Evolutionary conservation across 345 rosid genomes (phyloP), one percentile per base, ranked within the genome.

Genomic region (Ricinus communis): DNA sequence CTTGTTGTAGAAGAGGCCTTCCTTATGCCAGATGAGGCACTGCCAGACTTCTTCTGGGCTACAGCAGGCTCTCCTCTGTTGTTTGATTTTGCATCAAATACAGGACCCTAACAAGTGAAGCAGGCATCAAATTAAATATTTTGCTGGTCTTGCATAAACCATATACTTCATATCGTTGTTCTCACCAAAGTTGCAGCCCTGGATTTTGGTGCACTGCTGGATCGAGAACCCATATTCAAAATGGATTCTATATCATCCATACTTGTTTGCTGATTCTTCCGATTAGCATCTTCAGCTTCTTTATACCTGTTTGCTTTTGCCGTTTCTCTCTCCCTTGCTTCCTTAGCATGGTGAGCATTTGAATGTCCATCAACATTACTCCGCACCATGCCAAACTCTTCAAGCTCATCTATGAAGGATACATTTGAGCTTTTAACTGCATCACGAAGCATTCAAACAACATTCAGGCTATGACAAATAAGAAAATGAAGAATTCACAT

Each of bases 131-230:
- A 66, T 53, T 47, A 76, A 25, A 60, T 43, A 68, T 51, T 25
- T 66, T 54, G 45, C 66, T 22, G 21, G 30, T 25, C 27, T 28
- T 22, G 25, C 25, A 65, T 41, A 60, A 59, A 57, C 15, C 40
- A 60, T 45, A 18, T 28, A n/a, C 41, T 70, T 76, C 5, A 58
- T 19, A 38, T 30, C 5, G 12, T 12, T 43, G 45, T 74, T 71
- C 85, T 84, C 81, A 93, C 97, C 75, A 27, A 78, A 72, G 82
- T 69, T 54, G 82, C 25, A 21, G 85, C 61, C 77, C 93, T 86
- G 60, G 87, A 83, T 75, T 81, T 87, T 41, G 98, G 98, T 24
- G 74, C 93, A 81, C 93, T 93, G 76, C 80, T 87, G 73, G 98
- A 90, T 47, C 88, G 84, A 73, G 75, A 73, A 71, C 82, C 84